Evolutionary conservation across 2,329 filamentous ascomycete species (phyloP).

Genomic region (Xylariaceae sp.): DNA sequence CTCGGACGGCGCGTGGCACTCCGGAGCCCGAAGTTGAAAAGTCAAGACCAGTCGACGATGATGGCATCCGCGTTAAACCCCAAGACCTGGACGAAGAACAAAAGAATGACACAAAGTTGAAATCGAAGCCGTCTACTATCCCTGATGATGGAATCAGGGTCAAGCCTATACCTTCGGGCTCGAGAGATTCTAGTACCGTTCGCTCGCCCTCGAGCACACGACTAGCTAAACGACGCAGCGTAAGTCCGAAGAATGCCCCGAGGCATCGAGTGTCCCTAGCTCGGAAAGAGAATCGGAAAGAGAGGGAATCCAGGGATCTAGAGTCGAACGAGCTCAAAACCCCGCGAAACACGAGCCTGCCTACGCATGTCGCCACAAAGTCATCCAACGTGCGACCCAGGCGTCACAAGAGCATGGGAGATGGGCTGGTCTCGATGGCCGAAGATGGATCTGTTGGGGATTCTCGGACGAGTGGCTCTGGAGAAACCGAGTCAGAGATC

Average conservation of each 20-base stretch:
- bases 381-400: constrained; percentile 23
- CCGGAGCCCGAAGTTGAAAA: constrained; percentile 19
- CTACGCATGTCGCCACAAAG: constrained; percentile 23
- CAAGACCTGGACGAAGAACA: constrained; percentile 15
- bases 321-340: constrained; percentile 35
- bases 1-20: constrained; percentile 22
- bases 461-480: constrained; percentile 34
- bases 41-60: constrained; percentile 25
- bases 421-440: constrained; percentile 28
- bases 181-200: constrained; percentile 28
- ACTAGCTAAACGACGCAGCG: constrained; percentile 26
- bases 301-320: constrained; percentile 31
- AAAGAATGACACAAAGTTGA: constrained; percentile 26
- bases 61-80: constrained; percentile 31
- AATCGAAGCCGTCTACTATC: constrained; percentile 19
- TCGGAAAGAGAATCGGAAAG: constrained; percentile 23
- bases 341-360: constrained; percentile 35
- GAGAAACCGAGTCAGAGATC: constrained; percentile 29
- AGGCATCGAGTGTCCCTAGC: constrained; percentile 28
- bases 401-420: constrained; percentile 21
- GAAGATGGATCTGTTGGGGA: constrained; percentile 33
- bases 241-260: constrained; percentile 18
- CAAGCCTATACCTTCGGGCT: constrained; percentile 24
- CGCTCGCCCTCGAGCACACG: constrained; percentile 26
- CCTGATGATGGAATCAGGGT: constrained; percentile 36